Percentiles rank a stretch among this genome's conserved stretches.
phyloP scores from a whole-genome alignment of 2,329 filamentous ascomycete species.

The Bisporella sp. region DNA sequence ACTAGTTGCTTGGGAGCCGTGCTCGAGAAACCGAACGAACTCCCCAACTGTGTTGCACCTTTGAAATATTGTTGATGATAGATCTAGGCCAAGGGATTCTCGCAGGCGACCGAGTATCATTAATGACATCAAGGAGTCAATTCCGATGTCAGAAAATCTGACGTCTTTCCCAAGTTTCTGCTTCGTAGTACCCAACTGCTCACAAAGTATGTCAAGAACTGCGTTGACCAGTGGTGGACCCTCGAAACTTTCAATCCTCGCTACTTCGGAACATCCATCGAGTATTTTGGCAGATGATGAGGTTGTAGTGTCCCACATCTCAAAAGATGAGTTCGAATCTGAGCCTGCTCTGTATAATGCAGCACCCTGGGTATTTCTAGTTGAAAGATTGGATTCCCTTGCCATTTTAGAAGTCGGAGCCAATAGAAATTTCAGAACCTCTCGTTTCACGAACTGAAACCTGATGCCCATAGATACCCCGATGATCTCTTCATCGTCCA shows the following conservation, averaged over 20 bases:
- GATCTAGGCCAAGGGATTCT: not conserved
- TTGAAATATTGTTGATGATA: not conserved
- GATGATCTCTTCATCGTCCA: slow-evolving; percentile 28
- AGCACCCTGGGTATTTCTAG: slow-evolving; percentile 35
- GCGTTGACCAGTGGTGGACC: no score
- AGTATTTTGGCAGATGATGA: not conserved
- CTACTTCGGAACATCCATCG: not conserved
- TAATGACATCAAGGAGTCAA: not conserved
- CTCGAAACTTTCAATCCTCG: no score
- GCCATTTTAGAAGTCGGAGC: slow-evolving; percentile 34
- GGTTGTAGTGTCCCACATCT: not conserved
- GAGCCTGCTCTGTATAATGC: not conserved
- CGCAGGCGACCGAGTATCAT: not conserved
- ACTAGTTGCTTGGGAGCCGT: not conserved
- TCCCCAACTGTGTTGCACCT: not conserved
- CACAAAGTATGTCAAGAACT: not conserved
- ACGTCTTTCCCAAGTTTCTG: not conserved
- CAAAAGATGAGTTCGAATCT: not conserved
- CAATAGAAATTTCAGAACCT: slow-evolving; percentile 36
- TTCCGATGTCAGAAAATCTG: not conserved
- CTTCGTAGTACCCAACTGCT: not conserved
- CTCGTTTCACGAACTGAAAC: slow-evolving; percentile 32
- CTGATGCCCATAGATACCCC: slow-evolving; percentile 28
- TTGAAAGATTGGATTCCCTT: slow-evolving; percentile 39
- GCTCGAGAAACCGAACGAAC: not conserved